Percentiles rank a stretch among this genome's conserved stretches.
Conservation (phyloP, 208 protist species). For the Wallacemonas sp. region DNA sequence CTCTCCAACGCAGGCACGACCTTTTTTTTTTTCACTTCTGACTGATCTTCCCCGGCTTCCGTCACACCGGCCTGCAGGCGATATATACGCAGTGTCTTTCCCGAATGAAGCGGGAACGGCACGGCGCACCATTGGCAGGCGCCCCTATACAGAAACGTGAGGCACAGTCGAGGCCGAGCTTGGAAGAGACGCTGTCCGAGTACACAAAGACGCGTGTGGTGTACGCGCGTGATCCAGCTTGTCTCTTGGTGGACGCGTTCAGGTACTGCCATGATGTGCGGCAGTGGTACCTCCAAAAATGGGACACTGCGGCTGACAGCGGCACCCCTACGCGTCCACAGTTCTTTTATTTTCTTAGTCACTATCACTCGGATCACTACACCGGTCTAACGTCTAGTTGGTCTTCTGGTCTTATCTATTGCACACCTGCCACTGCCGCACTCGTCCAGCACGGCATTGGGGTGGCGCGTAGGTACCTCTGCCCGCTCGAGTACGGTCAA, state of each 20-base stretch:
- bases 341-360: conserved; percentile 80
- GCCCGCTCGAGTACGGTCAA: conserved; percentile 41
- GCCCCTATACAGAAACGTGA: no score
- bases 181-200: conserved; percentile 18
- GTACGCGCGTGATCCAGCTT: conserved; percentile 24
- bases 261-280: conserved; percentile 16
- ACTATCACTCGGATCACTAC: conserved; percentile 94
- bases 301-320: no score
- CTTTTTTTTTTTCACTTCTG: no score
- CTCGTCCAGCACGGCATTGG: conserved; percentile 50
- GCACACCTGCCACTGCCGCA: conserved; percentile 57
- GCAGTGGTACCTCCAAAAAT: no score
- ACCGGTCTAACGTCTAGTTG: conserved; percentile 48
- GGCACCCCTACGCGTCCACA: no score
- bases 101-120: no score
- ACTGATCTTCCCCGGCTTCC: no score
- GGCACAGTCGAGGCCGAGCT: conserved; percentile 2
- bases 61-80: no score
- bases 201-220: conserved; percentile 71
- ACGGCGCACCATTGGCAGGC: no score
- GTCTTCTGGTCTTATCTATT: conserved; percentile 64
- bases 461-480: conserved; percentile 38
- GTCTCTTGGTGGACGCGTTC: conserved; percentile 83
- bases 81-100: no score
- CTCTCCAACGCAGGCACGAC: no score